Percentiles rank a stretch among this genome's conserved stretches.
These are phyloP conservation scores for Gossypium gossypioides DNA, from an alignment of 441 rosid genomes.

Conservation along the genomic window DNA sequence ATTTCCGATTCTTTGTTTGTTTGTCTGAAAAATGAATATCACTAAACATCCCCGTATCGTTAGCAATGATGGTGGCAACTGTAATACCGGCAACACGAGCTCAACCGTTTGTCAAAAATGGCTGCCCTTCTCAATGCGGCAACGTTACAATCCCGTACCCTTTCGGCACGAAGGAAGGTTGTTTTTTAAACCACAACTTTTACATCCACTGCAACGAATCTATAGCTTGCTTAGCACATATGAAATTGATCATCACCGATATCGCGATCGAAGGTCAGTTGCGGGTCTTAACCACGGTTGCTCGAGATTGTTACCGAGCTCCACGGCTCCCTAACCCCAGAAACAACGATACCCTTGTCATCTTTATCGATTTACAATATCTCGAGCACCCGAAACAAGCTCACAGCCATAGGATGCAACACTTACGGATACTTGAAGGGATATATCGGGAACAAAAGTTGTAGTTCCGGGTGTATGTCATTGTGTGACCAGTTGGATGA, in stretches of 20 bases:
- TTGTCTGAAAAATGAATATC: neutral
- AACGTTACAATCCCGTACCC: slow-evolving; percentile 14
- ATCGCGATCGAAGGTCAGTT: slow-evolving; percentile 10
- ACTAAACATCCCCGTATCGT: neutral
- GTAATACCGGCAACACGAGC: neutral
- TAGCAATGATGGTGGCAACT: neutral
- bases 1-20: no score
- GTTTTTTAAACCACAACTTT: neutral
- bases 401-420: slow-evolving; percentile 7
- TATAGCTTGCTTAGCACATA: neutral
- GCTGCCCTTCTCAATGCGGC: slow-evolving; percentile 8
- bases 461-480: slow-evolving; percentile 1
- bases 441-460: neutral
- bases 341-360: no score
- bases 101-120: neutral
- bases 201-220: slow-evolving; percentile 3
- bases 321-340: neutral
- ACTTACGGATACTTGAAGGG: neutral
- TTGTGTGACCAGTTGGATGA: neutral
- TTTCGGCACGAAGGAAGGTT: slow-evolving; percentile 7
- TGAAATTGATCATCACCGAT: neutral
- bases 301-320: neutral
- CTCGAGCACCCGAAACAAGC: slow-evolving; percentile 5
- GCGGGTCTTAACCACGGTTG: neutral
- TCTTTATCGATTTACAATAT: neutral